Percentiles rank a stretch among this genome's conserved stretches.
Conservation (phyloP, 2,329 filamentous ascomycete genomes). For the Grosmannia penicillata region DNA sequence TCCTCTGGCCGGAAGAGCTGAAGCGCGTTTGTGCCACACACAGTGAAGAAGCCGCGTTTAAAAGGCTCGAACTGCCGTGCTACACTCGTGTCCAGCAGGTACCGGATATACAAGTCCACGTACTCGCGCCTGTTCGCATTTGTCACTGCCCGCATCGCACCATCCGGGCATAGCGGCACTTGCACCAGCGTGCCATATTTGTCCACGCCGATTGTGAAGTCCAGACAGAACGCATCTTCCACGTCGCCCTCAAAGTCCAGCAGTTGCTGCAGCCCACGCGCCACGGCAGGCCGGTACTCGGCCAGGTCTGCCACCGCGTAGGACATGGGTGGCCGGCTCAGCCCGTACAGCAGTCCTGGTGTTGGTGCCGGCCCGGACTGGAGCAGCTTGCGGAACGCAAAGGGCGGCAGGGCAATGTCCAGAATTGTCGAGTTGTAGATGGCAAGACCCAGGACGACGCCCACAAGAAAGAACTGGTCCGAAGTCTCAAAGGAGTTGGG, state of each 20-base stretch:
- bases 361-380: slow-evolving; percentile 54
- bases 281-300: slow-evolving; percentile 64
- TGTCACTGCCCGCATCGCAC: slow-evolving; percentile 64
- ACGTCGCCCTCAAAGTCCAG: slow-evolving; percentile 78
- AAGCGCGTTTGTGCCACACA: slow-evolving; percentile 77
- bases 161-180: slow-evolving; percentile 59
- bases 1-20: slow-evolving; percentile 82
- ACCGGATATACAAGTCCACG: slow-evolving; percentile 69
- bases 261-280: slow-evolving; percentile 58
- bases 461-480: slow-evolving; percentile 83
- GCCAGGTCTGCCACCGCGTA: slow-evolving; percentile 72
- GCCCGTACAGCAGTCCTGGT: slow-evolving; percentile 32
- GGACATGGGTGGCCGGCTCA: slow-evolving; percentile 47
- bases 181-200: slow-evolving; percentile 55
- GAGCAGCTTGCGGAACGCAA: slow-evolving; percentile 77
- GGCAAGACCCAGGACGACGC: slow-evolving; percentile 72
- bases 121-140: slow-evolving; percentile 74
- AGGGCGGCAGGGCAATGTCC: slow-evolving; percentile 75
- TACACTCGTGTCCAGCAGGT: slow-evolving; percentile 65
- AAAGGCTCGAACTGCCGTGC: slow-evolving; percentile 82
- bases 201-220: slow-evolving; percentile 66
- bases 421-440: slow-evolving; percentile 94
- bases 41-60: slow-evolving; percentile 84
- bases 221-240: slow-evolving; percentile 61
- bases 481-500: slow-evolving; percentile 79